Evolutionary conservation across 805 yeast species (phyloP).

Genomic region (Saturnispora diversa): DNA sequence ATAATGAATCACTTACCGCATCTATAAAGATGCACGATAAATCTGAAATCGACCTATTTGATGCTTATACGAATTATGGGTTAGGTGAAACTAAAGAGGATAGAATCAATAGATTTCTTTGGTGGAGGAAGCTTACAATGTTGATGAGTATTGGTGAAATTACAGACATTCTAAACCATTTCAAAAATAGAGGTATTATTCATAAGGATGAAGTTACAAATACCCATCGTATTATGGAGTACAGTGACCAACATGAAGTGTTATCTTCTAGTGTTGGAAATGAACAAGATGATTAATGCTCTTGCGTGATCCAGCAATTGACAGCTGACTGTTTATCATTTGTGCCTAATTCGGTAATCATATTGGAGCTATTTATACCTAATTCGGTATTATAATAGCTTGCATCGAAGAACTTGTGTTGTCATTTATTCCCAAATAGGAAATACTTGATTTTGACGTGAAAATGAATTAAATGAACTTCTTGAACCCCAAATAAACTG

Average conservation of each 20-base stretch:
- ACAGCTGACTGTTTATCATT: neutral
- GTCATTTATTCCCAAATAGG: slow-evolving; percentile 4
- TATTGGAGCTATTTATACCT: neutral
- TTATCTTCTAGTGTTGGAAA: neutral
- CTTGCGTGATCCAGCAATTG: neutral
- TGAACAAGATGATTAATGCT: too few relatives aligned
- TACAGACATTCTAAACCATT: slow-evolving; percentile 17
- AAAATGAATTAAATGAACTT: too few relatives aligned
- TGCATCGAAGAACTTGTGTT: neutral
- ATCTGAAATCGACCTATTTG: slow-evolving; percentile 33
- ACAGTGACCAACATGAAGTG: neutral
- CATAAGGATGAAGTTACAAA: neutral
- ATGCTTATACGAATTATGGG: slow-evolving; percentile 45
- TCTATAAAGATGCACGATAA: slow-evolving; percentile 31
- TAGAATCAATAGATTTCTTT: slow-evolving; percentile 48
- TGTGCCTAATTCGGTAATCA: neutral
- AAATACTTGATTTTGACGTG: neutral
- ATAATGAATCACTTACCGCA: slow-evolving; percentile 19
- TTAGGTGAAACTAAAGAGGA: slow-evolving; percentile 41
- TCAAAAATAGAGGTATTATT: slow-evolving; percentile 16
- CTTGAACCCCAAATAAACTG: too few relatives aligned
- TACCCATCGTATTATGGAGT: neutral
- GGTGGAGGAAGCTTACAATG: slow-evolving; percentile 38
- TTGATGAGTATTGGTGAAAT: slow-evolving; percentile 23
- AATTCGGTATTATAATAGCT: neutral